Percentiles rank a stretch among this genome's conserved stretches.
phyloP scores from a whole-genome alignment of 495 filamentous ascomycete species.

The Talaromyces stipitatus region DNA sequence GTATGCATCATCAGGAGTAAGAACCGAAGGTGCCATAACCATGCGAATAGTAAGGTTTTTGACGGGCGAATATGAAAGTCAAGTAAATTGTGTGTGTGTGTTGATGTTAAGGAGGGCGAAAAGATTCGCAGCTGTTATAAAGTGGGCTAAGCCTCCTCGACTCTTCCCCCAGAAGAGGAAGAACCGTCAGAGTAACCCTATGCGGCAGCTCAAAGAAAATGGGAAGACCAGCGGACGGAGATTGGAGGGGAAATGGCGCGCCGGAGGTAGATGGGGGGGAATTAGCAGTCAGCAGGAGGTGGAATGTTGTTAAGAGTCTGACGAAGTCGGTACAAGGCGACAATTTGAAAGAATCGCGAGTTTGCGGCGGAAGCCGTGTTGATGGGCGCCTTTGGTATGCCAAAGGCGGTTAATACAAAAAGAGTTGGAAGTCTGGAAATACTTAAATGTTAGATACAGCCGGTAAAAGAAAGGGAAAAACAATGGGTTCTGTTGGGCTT shows the following conservation, averaged over 20 bases:
- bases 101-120: slow-evolving; percentile 80
- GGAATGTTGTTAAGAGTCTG: slow-evolving; percentile 63
- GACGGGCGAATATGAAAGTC: background rate
- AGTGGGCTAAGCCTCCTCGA: slow-evolving; percentile 83
- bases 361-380: slow-evolving; percentile 69
- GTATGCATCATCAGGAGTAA: slow-evolving; percentile 46
- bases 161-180: slow-evolving; percentile 95
- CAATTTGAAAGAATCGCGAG: slow-evolving; percentile 74
- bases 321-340: slow-evolving; percentile 47
- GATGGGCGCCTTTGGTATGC: slow-evolving; percentile 56
- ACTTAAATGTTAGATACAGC: background rate
- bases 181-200: slow-evolving; percentile 92
- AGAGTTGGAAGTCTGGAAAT: background rate
- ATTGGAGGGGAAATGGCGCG: slow-evolving; percentile 42
- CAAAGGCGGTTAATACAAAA: slow-evolving; percentile 53
- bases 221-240: slow-evolving; percentile 48
- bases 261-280: slow-evolving; percentile 44
- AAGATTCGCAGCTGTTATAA: slow-evolving; percentile 75
- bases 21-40: slow-evolving; percentile 72
- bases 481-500: background rate
- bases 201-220: slow-evolving; percentile 87
- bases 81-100: slow-evolving; percentile 19
- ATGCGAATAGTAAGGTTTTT: slow-evolving; percentile 16
- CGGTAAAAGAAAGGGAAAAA: background rate
- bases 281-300: slow-evolving; percentile 61